These are phyloP conservation scores for Puccinia coronata DNA, from an alignment of 1,284 basidiomycete species.

Conservation along the genomic window DNA sequence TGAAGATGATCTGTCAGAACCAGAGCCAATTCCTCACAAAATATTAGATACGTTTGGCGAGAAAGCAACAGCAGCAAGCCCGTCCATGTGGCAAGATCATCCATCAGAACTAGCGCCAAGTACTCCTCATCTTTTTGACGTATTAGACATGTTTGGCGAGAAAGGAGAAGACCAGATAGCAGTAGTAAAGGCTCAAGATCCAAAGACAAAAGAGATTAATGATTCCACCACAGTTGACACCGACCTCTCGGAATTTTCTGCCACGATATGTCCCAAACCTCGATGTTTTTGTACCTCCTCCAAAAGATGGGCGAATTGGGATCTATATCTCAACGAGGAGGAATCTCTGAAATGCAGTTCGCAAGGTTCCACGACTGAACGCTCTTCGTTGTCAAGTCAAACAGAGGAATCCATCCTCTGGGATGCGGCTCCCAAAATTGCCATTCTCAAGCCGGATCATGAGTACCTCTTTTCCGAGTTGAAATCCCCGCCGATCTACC, in stretches of 20 bases:
- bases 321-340: neutral
- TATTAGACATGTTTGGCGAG: neutral
- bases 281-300: constrained; percentile 10
- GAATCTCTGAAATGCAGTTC: neutral
- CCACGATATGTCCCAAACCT: neutral
- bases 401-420: constrained; percentile 3
- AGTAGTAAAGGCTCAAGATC: neutral
- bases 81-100: no score
- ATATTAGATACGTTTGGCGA: neutral
- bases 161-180: neutral
- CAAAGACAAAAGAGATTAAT: neutral
- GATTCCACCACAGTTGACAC: neutral
- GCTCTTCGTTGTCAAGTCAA: neutral
- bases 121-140: no score
- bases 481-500: neutral
- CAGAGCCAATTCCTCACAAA: neutral
- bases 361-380: neutral
- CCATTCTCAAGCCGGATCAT: constrained; percentile 9
- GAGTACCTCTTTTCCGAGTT: constrained; percentile 11
- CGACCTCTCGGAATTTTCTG: no score
- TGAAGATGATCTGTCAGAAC: neutral
- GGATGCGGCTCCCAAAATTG: constrained; percentile 6
- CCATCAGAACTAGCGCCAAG: no score
- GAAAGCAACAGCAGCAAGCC: no score
- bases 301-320: constrained; percentile 21